phyloP scores from a whole-genome alignment of 257 asterid species.

The Solanum bulbocastanum region DNA sequence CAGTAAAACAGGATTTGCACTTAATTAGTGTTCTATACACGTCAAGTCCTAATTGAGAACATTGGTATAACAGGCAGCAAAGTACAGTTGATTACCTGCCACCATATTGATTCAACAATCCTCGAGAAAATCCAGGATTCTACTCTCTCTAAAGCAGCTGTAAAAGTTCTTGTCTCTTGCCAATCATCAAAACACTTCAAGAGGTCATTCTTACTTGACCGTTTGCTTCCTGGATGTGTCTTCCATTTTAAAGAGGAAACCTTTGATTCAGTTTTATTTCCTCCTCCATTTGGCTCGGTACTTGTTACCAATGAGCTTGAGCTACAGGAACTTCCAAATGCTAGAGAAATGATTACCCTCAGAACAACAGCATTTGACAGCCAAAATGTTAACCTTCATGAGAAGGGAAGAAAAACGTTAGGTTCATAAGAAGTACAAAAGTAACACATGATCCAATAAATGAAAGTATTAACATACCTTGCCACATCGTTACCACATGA shows the following conservation, averaged over 20 bases:
- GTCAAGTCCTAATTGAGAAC: not conserved
- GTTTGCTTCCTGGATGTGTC: conserved; percentile 29
- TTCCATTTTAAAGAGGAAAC: conserved; percentile 27
- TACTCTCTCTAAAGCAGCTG: conserved; percentile 73
- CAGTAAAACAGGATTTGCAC: not conserved
- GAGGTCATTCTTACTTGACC: conserved; percentile 34
- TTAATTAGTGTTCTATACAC: not conserved
- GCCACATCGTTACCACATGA: conserved; percentile 90
- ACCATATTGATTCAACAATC: conserved; percentile 94
- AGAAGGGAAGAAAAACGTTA: conserved; percentile 9
- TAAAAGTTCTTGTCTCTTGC: conserved; percentile 84
- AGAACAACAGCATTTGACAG: conserved; percentile 77
- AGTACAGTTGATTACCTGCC: conserved; percentile 62
- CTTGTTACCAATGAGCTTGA: conserved; percentile 35
- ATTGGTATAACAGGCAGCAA: not conserved
- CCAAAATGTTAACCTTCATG: conserved; percentile 80
- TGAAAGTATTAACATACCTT: conserved; percentile 40
- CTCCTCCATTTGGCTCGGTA: conserved; percentile 30
- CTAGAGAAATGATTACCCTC: conserved; percentile 70
- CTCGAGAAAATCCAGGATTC: conserved; percentile 95
- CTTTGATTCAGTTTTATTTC: conserved; percentile 20
- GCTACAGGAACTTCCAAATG: conserved; percentile 73
- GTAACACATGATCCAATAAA: not conserved
- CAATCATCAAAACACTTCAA: conserved; percentile 69
- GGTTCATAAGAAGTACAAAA: conserved; percentile 2